Evolutionary conservation across 2,329 filamentous ascomycete species (phyloP).

Genomic region (Fusarium chlamydosporum): DNA sequence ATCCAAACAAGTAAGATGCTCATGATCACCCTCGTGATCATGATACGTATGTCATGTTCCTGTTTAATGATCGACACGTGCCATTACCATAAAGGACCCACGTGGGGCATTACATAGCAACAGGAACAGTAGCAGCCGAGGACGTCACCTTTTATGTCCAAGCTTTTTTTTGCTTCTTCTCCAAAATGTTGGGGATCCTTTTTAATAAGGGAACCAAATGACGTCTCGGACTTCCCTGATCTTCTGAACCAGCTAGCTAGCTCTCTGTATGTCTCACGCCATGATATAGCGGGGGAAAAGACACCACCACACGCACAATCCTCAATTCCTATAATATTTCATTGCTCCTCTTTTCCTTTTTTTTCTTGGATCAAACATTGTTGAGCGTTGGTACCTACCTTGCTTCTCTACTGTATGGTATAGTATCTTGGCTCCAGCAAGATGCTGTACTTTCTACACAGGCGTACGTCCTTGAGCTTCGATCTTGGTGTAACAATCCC

Average conservation of each 20-base stretch:
- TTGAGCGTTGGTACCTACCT: background rate
- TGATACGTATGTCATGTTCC: constrained; percentile 14
- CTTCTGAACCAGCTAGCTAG: constrained; percentile 11
- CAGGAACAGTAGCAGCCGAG: background rate
- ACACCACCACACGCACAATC: constrained; percentile 8
- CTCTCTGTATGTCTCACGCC: constrained; percentile 20
- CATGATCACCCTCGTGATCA: constrained; percentile 27
- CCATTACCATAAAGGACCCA: constrained; percentile 17
- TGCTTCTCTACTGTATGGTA: constrained; percentile 2
- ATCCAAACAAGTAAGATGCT: constrained; percentile 9
- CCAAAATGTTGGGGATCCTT: constrained; percentile 43
- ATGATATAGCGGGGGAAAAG: constrained; percentile 34
- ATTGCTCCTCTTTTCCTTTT: background rate
- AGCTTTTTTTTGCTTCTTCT: constrained; percentile 42
- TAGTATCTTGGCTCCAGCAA: constrained; percentile 14
- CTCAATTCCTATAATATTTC: constrained; percentile 14
- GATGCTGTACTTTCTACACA: constrained; percentile 44
- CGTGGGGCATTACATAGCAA: constrained; percentile 27
- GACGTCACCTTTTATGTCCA: constrained; percentile 41
- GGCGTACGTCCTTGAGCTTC: constrained; percentile 35
- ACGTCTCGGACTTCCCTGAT: constrained; percentile 26
- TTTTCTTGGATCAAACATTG: background rate
- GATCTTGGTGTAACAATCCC: background rate
- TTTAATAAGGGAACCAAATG: constrained; percentile 27
- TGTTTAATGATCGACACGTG: constrained; percentile 31